Evolutionary conservation across 495 filamentous ascomycete species (phyloP).

Genomic region (Penicillium fimorum): DNA sequence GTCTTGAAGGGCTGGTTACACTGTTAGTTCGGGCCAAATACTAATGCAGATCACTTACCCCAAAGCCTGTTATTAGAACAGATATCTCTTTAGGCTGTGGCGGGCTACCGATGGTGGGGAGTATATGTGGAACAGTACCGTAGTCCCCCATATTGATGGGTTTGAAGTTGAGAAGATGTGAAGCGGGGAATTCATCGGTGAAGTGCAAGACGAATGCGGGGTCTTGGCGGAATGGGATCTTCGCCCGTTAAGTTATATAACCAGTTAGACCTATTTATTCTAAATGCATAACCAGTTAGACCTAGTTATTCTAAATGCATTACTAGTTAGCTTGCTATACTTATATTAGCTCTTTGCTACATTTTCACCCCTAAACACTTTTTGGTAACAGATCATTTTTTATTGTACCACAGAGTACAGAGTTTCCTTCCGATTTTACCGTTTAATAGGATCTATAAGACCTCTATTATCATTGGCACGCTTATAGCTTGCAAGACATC

Average conservation of each 20-base stretch:
- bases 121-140: slow-evolving; percentile 26
- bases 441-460: not conserved
- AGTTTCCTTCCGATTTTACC: not conserved
- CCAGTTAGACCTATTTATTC: too few relatives aligned
- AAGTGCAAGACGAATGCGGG: slow-evolving; percentile 5
- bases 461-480: not conserved
- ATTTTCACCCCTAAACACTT: too few relatives aligned
- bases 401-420: not conserved
- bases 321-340: too few relatives aligned
- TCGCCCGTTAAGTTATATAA: not conserved
- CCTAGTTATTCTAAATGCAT: too few relatives aligned
- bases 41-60: slow-evolving; percentile 49
- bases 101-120: slow-evolving; percentile 14
- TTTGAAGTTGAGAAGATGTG: slow-evolving; percentile 2
- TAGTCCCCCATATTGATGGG: slow-evolving; percentile 40
- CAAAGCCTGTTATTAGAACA: slow-evolving; percentile 72
- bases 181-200: not conserved
- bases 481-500: not conserved
- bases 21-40: slow-evolving; percentile 11
- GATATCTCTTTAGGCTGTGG: slow-evolving; percentile 49
- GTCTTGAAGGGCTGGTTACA: slow-evolving; percentile 61
- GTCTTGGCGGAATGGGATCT: not conserved
- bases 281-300: not conserved
- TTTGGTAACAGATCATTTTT: too few relatives aligned
- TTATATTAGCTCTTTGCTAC: too few relatives aligned